Evolutionary conservation across 805 yeast genomes (phyloP).

Genomic region (Yarrowia keelungensis): DNA sequence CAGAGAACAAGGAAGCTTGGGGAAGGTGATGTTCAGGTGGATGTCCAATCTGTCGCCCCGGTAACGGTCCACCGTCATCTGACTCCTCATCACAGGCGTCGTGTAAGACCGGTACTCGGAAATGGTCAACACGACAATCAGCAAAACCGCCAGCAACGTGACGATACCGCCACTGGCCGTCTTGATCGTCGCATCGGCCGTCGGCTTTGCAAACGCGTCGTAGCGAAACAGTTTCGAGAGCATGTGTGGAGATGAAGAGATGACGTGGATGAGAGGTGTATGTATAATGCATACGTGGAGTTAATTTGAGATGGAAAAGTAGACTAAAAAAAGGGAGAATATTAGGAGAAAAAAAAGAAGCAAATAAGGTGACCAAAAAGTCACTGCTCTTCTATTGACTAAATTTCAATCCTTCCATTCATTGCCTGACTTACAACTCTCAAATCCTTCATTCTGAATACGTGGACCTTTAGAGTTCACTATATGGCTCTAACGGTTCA

Average conservation of each 20-base stretch:
- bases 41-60: slow-evolving; percentile 78
- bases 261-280: neutral
- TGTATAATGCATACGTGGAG: slow-evolving; percentile 9
- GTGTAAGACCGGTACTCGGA: slow-evolving; percentile 82
- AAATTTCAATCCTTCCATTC: no score
- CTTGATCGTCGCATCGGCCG: slow-evolving; percentile 88
- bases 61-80: slow-evolving; percentile 76
- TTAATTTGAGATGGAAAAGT: no score
- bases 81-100: slow-evolving; percentile 73
- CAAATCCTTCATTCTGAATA: no score
- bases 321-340: no score
- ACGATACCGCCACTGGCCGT: slow-evolving; percentile 92
- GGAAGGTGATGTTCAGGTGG: slow-evolving; percentile 82
- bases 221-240: slow-evolving; percentile 57
- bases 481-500: no score
- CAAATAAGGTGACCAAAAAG: no score
- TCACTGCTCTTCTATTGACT: no score
- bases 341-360: no score
- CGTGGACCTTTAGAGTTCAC: no score
- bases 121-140: slow-evolving; percentile 66
- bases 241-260: slow-evolving; percentile 8
- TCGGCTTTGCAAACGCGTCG: slow-evolving; percentile 94
- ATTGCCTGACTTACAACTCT: no score
- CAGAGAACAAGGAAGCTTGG: slow-evolving; percentile 80
- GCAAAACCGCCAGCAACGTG: slow-evolving; percentile 70